phyloP scores from a whole-genome alignment of 345 rosid species.

The Aquilaria sinensis region DNA sequence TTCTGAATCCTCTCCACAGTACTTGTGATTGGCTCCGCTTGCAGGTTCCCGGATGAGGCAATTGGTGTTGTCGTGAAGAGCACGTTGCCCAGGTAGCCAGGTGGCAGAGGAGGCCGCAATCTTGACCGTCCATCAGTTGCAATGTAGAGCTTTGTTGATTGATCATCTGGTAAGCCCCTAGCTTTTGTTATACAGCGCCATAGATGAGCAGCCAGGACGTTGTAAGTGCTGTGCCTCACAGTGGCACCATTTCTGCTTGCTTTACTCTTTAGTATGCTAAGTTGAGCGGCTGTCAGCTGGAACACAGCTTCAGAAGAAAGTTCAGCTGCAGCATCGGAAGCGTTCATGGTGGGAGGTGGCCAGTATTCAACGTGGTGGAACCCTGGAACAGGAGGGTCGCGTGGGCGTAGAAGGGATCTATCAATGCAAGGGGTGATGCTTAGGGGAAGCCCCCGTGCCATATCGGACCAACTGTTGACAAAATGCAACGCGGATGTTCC shows the following conservation, averaged over 20 bases:
- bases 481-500: slow-evolving; percentile 12
- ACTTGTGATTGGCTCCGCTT: slow-evolving; percentile 17
- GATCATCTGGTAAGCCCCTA: slow-evolving; percentile 14
- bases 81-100: slow-evolving; percentile 37
- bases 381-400: slow-evolving; percentile 13
- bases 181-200: slow-evolving; percentile 30
- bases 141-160: slow-evolving; percentile 13
- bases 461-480: slow-evolving; percentile 23
- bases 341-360: slow-evolving; percentile 12
- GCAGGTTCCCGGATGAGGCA: slow-evolving; percentile 17
- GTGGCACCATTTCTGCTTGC: not conserved
- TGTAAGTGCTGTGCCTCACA: slow-evolving; percentile 7
- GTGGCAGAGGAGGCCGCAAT: slow-evolving; percentile 33
- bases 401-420: slow-evolving; percentile 8
- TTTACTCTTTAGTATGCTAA: slow-evolving; percentile 16
- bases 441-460: slow-evolving; percentile 16
- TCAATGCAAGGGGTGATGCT: slow-evolving; percentile 10
- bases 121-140: slow-evolving; percentile 33
- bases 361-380: slow-evolving; percentile 22
- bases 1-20: slow-evolving; percentile 24
- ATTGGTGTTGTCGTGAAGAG: slow-evolving; percentile 21
- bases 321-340: not conserved
- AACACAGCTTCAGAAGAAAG: slow-evolving; percentile 1
- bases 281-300: slow-evolving; percentile 14
- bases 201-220: slow-evolving; percentile 19